Base-by-base conservation (phyloP, 495 filamentous ascomycete genomes). In the Sporormia fimetaria region DNA sequence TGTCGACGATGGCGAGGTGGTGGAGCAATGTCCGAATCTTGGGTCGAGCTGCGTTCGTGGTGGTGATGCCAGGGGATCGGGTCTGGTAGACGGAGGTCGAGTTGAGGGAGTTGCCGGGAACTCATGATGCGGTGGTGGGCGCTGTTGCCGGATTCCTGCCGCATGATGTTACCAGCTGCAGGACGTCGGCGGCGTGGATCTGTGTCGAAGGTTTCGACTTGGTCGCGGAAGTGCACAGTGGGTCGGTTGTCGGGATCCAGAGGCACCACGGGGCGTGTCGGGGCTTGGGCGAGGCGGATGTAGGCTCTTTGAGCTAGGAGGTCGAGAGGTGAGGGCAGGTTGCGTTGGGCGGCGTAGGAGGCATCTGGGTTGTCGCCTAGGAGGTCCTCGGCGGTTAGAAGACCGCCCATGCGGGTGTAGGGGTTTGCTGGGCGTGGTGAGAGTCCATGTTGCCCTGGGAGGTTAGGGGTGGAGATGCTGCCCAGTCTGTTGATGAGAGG, bases 301-400 rank as follows among this genome's bases (percentile, higher is more conserved):
- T n/a, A n/a, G n/a, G 44, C 50, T 4, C 50, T 44, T 49, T 40
- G 40, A 30, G 44, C 26, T 10, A 54, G 34, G 2, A 49, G 22
- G 12, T 49, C 45, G 7, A 54, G 32, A 15, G 50, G 50, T 24
- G 50, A 54, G 21, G 41, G 34, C 4, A 54, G 37, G 25, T 54
- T 35, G 5, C 40, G 33, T 26, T 21, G 23, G 5, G 37, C 40
- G 6, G 44, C 50, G 21, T 15, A 23, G 0, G 26, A 7, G 16
- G 50, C 44, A 17, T 43, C 40, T 34, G 35, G 33, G 20, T 38
- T n/a, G 10, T 29, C 28, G 3, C 21, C 22, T 6, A 32, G 20
- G 12, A 54, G 33, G 24, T 54, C 50, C n/a, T 28, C 21, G 11
- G 29, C 14, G 14, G 18, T 37, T 17, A 54, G 14, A 11, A 54